Evolutionary conservation across 352 stramenopile species (phyloP), one percentile per base, ranked within the genome.

Genomic region (Globisporangium echinulatum): DNA sequence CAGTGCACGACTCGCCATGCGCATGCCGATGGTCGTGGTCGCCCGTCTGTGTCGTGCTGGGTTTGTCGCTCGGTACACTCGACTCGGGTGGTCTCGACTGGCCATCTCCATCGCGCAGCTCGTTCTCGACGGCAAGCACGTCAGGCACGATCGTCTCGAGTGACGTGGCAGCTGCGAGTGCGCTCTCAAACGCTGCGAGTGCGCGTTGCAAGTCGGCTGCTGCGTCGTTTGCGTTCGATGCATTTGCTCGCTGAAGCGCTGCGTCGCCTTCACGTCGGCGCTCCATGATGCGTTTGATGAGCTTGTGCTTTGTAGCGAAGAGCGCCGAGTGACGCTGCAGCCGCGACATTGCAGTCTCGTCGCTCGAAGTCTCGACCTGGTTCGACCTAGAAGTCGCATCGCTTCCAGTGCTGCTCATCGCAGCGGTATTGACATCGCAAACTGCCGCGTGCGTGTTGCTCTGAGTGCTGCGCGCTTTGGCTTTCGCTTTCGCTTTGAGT

Each of bases 271-370:
- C 57, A 0, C 77, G 66, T 38, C 81, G 65, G 15, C 62, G 64
- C 49, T 69, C 61, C 67, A 85, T 61, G 19, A 81, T 83, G 17
- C 61, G 53, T 54, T 77, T 69, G 49, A 89, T 66, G 25, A 91
- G 60, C 43, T 70, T 56, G 52, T 88, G 75, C 58, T 89, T 91
- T 33, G 55, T 43, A 33, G 67, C 57, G 43, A 85, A 73, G 14
- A 82, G 58, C 50, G 59, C 53, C 0, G 77, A 72, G 9, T 80
- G 61, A 7, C 49, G 48, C 49, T 74, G 56, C 49, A 90, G 46
- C 15, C 54, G 64, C 10, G 48, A 37, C 5, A 50, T 65, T 10
- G 51, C 57, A 7, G n/a, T 54, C 46, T 54, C 46, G 33, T 33
- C n/a, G 48, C 11, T 11, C 25, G 6, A 7, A 56, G 52, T 46